Conservation (phyloP, 2,329 filamentous ascomycete genomes). For the Lecanicillium sp. region DNA sequence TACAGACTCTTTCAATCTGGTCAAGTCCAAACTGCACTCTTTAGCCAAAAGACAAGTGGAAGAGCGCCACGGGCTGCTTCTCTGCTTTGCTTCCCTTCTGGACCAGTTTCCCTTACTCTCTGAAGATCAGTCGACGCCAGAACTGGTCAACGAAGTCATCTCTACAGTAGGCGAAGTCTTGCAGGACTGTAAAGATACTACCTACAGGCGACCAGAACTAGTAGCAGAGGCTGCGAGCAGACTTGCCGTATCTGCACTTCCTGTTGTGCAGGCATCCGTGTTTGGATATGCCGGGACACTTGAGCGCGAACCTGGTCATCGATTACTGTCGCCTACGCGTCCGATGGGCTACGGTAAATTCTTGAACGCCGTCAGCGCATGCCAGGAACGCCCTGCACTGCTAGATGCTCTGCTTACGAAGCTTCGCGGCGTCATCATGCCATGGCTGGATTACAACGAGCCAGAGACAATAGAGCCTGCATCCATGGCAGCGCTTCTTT, state of each 20-base stretch:
- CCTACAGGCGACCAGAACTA: constrained; percentile 54
- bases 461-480: constrained; percentile 39
- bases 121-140: constrained; percentile 11
- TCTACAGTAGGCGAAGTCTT: constrained; percentile 27
- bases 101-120: constrained; percentile 34
- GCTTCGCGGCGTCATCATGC: constrained; percentile 26
- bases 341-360: constrained; percentile 14
- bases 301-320: constrained; percentile 14
- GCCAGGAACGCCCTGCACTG: background rate
- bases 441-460: constrained; percentile 44
- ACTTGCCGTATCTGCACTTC: constrained; percentile 47
- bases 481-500: constrained; percentile 41
- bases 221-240: constrained; percentile 53
- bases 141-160: constrained; percentile 22
- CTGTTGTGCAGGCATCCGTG: constrained; percentile 34
- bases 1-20: constrained; percentile 25
- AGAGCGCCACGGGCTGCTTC: constrained; percentile 59
- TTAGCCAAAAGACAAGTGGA: constrained; percentile 54
- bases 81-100: constrained; percentile 53
- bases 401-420: constrained; percentile 16
- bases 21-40: constrained; percentile 35
- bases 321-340: constrained; percentile 16
- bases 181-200: constrained; percentile 29
- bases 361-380: constrained; percentile 13
- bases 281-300: constrained; percentile 11